A percentile compares a stretch with the other conserved stretches of the same genome.
These are phyloP conservation scores for Tripterygium wilfordii DNA, from an alignment of 177 flowering plant genomes.

Conservation along the genomic window DNA sequence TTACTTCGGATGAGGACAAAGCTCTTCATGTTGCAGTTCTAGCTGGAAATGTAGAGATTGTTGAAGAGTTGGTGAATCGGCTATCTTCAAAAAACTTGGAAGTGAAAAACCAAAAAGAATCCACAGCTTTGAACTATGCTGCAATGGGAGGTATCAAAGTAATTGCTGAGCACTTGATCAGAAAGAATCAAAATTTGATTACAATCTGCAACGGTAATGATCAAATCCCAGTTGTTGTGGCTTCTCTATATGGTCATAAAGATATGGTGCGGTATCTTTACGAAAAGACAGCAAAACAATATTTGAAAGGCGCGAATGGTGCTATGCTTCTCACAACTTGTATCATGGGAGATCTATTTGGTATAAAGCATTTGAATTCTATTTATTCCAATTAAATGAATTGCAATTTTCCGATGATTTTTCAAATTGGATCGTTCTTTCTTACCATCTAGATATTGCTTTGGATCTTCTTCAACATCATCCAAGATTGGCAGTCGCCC, in stretches of 20 bases:
- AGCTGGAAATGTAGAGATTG: conserved; percentile 14
- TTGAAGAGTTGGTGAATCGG: conserved; percentile 10
- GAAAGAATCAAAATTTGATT: neutral
- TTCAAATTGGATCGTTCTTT: neutral
- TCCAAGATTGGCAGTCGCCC: conserved; percentile 3
- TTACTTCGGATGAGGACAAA: conserved; percentile 6
- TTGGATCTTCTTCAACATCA: conserved; percentile 14
- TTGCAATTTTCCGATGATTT: neutral
- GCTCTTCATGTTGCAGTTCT: conserved; percentile 18
- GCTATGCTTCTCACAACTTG: conserved; percentile 16
- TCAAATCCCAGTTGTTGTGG: conserved; percentile 16
- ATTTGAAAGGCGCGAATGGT: conserved; percentile 10
- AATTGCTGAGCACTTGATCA: conserved; percentile 15
- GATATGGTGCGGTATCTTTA: conserved; percentile 19
- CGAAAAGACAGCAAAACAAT: neutral
- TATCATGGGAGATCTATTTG: conserved; percentile 11
- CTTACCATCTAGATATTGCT: conserved; percentile 14
- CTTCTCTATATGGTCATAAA: conserved; percentile 17
- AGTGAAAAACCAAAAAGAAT: neutral
- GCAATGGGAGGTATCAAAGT: conserved; percentile 11
- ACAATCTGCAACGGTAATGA: neutral
- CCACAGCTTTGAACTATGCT: conserved; percentile 15
- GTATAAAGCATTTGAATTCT: neutral
- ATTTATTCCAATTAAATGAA: neutral
- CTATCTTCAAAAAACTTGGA: neutral